A percentile compares a stretch with the other conserved stretches of the same genome.
phyloP scores from a whole-genome alignment of 2,329 filamentous ascomycete species.

The Trichoderma cornu-damae region DNA sequence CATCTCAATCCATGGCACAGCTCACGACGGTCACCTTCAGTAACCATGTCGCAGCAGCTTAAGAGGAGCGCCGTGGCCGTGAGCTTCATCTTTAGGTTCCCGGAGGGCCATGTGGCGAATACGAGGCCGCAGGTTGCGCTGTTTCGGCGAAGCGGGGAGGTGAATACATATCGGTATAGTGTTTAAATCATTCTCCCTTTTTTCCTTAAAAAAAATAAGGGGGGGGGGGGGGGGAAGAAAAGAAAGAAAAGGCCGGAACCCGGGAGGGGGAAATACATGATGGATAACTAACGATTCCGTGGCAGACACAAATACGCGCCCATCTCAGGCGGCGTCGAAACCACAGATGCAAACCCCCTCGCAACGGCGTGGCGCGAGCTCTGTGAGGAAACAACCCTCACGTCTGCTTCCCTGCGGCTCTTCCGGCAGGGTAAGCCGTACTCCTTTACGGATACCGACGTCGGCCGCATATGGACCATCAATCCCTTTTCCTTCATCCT shows the following conservation, averaged over 20 bases:
- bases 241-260: no score
- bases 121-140: constrained; percentile 51
- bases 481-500: constrained; percentile 58
- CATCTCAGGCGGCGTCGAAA: constrained; percentile 57
- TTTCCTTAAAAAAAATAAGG: no score
- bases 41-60: constrained; percentile 24
- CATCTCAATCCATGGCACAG: not conserved
- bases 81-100: constrained; percentile 47
- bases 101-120: constrained; percentile 30
- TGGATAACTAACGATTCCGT: not conserved
- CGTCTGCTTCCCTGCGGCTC: constrained; percentile 41
- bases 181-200: not conserved
- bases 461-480: constrained; percentile 57
- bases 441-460: constrained; percentile 47
- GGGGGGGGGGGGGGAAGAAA: no score
- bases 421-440: constrained; percentile 56
- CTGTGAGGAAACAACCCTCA: constrained; percentile 56
- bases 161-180: constrained; percentile 53
- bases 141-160: constrained; percentile 55
- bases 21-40: constrained; percentile 9
- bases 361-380: constrained; percentile 59
- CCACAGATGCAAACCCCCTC: constrained; percentile 47
- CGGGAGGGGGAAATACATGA: no score
- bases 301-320: constrained; percentile 53
- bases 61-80: constrained; percentile 40